Evolutionary conservation across 768 basidiomycete species (phyloP).

Genomic region (Lyophyllum decastes): DNA sequence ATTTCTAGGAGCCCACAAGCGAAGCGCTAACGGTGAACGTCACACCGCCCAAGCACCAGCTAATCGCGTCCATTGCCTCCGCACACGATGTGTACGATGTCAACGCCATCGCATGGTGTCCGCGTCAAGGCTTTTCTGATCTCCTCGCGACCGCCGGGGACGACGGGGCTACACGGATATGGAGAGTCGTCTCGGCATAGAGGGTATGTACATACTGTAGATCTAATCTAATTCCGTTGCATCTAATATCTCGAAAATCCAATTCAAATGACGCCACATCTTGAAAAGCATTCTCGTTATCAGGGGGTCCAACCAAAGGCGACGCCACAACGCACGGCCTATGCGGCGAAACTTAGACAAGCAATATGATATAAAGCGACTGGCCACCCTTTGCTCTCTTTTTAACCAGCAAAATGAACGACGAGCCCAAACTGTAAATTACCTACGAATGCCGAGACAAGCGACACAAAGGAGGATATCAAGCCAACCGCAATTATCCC

Average conservation of each 20-base stretch:
- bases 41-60: slow-evolving; percentile 32
- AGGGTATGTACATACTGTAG: background rate
- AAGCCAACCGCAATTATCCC: too few species aligned
- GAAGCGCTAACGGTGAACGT: slow-evolving; percentile 9
- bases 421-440: too few species aligned
- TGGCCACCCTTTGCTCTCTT: too few species aligned
- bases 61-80: slow-evolving; percentile 58
- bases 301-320: too few species aligned
- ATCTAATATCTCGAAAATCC: background rate
- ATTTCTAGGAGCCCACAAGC: slow-evolving; percentile 26
- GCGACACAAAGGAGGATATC: too few species aligned
- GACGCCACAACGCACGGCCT: too few species aligned
- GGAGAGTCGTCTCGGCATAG: slow-evolving; percentile 44
- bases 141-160: slow-evolving; percentile 85
- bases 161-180: slow-evolving; percentile 81
- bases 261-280: too few species aligned
- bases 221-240: slow-evolving; percentile 9
- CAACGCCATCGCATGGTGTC: slow-evolving; percentile 86
- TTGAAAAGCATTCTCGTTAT: too few species aligned
- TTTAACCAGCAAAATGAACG: too few species aligned
- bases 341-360: too few species aligned
- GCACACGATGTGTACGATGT: slow-evolving; percentile 87
- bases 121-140: slow-evolving; percentile 59
- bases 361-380: too few species aligned
- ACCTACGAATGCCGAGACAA: too few species aligned